Evolutionary conservation across 306 rosid species (phyloP).

Genomic region (Quercus robur): DNA sequence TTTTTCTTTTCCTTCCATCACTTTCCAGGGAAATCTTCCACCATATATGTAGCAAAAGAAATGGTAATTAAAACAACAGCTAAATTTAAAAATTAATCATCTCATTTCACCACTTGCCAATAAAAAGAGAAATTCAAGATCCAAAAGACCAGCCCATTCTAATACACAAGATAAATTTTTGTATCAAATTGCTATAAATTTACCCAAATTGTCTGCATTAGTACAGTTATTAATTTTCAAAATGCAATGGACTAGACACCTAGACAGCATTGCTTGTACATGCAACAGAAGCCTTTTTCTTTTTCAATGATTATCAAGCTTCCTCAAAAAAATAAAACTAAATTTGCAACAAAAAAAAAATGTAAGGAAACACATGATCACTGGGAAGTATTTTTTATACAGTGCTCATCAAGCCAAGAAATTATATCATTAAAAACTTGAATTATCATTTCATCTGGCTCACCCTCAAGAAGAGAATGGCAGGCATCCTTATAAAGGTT

Average conservation of each 20-base stretch:
- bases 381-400: constrained; percentile 12
- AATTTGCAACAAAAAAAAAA: constrained; percentile 3
- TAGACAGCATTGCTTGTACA: neutral
- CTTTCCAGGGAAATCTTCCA: too few relatives aligned
- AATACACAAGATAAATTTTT: neutral
- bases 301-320: constrained; percentile 7
- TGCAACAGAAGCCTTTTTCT: constrained; percentile 1
- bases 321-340: neutral
- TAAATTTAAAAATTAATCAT: too few relatives aligned
- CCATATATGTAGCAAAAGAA: too few relatives aligned
- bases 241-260: neutral
- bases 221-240: neutral
- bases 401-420: constrained; percentile 73
- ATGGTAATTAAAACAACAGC: too few relatives aligned
- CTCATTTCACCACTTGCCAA: too few relatives aligned
- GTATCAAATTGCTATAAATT: neutral
- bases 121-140: too few relatives aligned
- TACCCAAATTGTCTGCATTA: neutral
- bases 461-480: constrained; percentile 94
- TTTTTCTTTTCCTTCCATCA: too few relatives aligned
- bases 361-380: neutral
- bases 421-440: constrained; percentile 58
- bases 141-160: too few relatives aligned
- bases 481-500: constrained; percentile 68
- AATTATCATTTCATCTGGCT: constrained; percentile 69